A percentile compares a stretch with the other conserved stretches of the same genome.
Evolutionary conservation across 352 stramenopile species (phyloP).

Genomic region (Discostella stelligera): DNA sequence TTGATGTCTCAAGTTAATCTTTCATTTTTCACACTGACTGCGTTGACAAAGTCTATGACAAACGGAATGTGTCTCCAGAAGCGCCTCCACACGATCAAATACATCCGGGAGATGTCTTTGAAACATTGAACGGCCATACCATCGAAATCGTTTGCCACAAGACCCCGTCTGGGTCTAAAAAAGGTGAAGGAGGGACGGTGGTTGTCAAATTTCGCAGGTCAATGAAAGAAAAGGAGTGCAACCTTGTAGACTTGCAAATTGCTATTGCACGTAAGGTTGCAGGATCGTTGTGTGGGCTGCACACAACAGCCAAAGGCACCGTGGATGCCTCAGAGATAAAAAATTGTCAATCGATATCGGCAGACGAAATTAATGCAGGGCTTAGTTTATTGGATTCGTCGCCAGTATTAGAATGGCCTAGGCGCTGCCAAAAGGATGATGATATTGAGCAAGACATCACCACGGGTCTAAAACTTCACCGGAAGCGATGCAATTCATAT

Average conservation of each 20-base stretch:
- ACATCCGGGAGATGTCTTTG: constrained; percentile 24
- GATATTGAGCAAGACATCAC: constrained; percentile 17
- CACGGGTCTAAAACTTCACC: constrained; percentile 32
- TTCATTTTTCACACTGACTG: constrained; percentile 14
- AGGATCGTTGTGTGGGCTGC: not conserved
- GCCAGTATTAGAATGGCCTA: constrained; percentile 47
- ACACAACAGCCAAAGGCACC: not conserved
- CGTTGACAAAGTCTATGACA: constrained; percentile 29
- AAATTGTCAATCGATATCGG: not conserved
- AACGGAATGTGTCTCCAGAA: constrained; percentile 28
- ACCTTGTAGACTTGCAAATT: constrained; percentile 45
- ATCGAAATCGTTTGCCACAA: constrained; percentile 39
- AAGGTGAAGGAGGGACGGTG: constrained; percentile 31
- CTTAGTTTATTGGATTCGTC: not conserved
- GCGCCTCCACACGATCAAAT: constrained; percentile 28
- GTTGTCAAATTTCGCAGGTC: constrained; percentile 23
- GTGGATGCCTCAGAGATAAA: not conserved
- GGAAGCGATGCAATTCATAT: constrained; percentile 21
- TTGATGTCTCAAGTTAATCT: constrained; percentile 7
- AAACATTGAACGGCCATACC: constrained; percentile 25
- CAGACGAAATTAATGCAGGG: not conserved
- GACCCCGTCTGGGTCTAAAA: constrained; percentile 2
- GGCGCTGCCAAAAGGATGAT: constrained; percentile 2
- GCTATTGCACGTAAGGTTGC: constrained; percentile 38
- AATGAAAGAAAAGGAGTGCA: constrained; percentile 13